Conservation (phyloP, 164 flowering plant species). For the Aristolochia fimbriata region DNA sequence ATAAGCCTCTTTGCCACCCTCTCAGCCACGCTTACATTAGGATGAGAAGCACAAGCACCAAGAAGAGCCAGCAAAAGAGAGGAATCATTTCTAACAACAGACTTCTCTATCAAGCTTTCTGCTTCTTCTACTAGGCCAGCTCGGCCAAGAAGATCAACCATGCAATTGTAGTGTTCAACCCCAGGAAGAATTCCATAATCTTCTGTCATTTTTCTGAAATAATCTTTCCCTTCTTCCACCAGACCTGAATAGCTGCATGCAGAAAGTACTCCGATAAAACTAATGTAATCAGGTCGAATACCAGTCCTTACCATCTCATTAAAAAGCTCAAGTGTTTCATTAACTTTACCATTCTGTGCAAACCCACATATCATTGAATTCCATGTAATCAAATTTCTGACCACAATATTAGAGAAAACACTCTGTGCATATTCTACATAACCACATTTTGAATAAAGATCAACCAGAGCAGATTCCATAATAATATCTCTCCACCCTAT, state of each 20-base stretch:
- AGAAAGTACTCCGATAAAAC: constrained; percentile 67
- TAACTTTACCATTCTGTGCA: constrained; percentile 77
- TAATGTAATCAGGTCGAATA: constrained; percentile 55
- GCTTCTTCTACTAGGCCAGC: constrained; percentile 84
- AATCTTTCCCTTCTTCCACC: constrained; percentile 51
- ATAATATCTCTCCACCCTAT: constrained; percentile 53
- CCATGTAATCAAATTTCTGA: constrained; percentile 69
- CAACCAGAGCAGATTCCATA: constrained; percentile 85
- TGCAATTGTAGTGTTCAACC: constrained; percentile 66
- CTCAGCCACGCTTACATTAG: constrained; percentile 45
- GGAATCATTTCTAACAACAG: constrained; percentile 28
- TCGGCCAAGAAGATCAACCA: constrained; percentile 84
- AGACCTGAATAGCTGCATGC: constrained; percentile 84
- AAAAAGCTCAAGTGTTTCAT: constrained; percentile 47
- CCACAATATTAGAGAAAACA: constrained; percentile 33
- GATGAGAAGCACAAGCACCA: constrained; percentile 59
- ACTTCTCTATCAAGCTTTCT: constrained; percentile 44
- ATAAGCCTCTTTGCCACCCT: constrained; percentile 70
- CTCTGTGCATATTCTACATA: constrained; percentile 42
- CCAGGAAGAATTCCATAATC: constrained; percentile 48
- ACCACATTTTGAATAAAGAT: constrained; percentile 85
- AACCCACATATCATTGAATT: constrained; percentile 78
- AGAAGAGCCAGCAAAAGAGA: constrained; percentile 77
- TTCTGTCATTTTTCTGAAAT: constrained; percentile 44
- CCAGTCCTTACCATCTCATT: constrained; percentile 48